Percentiles rank a stretch among this genome's conserved stretches.
Conservation (phyloP, 352 stramenopile species). For the Globisporangium barbulae region DNA sequence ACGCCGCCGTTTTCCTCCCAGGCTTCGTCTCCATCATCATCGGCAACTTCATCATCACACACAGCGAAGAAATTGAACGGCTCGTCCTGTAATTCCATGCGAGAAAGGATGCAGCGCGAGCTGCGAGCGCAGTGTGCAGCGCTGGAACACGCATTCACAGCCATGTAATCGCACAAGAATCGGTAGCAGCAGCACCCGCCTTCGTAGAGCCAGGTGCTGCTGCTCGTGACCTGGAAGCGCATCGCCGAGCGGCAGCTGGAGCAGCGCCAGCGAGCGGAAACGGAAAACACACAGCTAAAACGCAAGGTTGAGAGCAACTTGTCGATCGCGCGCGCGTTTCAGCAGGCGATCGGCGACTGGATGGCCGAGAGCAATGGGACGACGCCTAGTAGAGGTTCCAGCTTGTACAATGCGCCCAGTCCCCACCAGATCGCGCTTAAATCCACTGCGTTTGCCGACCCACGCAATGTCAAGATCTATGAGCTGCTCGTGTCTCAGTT, state of each 20-base stretch:
- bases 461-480: neutral
- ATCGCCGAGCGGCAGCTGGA: constrained; percentile 2
- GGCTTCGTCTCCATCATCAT: neutral
- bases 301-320: neutral
- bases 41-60: neutral
- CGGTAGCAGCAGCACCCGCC: neutral
- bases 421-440: constrained; percentile 1
- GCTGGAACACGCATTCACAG: neutral
- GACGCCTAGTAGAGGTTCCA: no score
- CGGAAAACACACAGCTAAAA: constrained; percentile 1
- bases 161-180: neutral
- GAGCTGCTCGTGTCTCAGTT: constrained; percentile 1
- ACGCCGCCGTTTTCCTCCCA: neutral
- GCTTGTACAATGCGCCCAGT: no score
- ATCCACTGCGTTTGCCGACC: neutral
- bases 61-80: neutral
- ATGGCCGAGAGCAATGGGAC: neutral
- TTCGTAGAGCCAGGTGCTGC: neutral
- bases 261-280: neutral
- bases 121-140: neutral
- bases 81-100: neutral
- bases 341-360: neutral
- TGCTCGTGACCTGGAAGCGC: neutral
- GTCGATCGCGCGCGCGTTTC: neutral
- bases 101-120: neutral